Evolutionary conservation across 176 grass and related monocot species (phyloP).

Genomic region (Dendrocalamus sinicus): DNA sequence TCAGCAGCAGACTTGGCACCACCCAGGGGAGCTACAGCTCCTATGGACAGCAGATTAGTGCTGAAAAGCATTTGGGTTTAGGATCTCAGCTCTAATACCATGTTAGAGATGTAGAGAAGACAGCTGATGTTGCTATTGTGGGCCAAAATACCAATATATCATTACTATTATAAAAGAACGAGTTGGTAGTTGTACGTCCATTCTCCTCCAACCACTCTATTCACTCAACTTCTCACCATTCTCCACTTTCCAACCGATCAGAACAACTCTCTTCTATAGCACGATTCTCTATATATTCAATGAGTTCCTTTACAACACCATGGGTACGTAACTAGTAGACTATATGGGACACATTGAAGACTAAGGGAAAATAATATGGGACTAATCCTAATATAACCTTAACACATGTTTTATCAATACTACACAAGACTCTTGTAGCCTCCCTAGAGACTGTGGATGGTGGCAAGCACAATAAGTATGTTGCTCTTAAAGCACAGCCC

Average conservation of each 20-base stretch:
- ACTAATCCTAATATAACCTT: neutral
- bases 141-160: neutral
- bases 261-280: too few species aligned
- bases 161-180: too few species aligned
- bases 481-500: neutral
- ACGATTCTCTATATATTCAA: too few species aligned
- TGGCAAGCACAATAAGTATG: neutral
- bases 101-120: neutral
- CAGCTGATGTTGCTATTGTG: constrained; percentile 1
- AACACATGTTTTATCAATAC: neutral
- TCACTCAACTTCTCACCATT: too few species aligned
- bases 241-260: too few species aligned
- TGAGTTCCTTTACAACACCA: too few species aligned
- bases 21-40: neutral
- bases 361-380: neutral
- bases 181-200: too few species aligned
- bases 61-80: neutral
- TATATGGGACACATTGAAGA: neutral
- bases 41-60: neutral
- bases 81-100: neutral
- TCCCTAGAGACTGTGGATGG: neutral
- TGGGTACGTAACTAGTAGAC: neutral
- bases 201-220: too few species aligned
- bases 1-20: neutral
- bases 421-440: too few species aligned